Base-by-base conservation (phyloP, 805 yeast genomes). In the Tetrapisispora nanseiensis region DNA sequence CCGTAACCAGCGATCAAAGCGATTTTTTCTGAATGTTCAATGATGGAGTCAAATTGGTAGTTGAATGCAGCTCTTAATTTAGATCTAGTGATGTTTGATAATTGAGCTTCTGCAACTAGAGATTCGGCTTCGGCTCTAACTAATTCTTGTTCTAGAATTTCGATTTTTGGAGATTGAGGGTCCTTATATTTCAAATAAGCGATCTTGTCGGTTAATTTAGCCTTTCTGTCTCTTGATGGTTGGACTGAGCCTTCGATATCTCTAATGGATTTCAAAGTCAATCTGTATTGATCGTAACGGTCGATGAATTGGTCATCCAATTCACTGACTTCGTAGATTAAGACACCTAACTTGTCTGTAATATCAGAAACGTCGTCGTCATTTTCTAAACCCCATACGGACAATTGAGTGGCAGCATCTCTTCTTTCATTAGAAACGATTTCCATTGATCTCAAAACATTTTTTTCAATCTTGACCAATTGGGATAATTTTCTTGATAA, bases 81-180 rank as follows among this genome's bases (percentile, higher is more conserved):
- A 61, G 85, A 87, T 69, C 95, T 75, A 51, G 95, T 84, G 60
- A 84, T 84, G 67, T 85, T 85, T 30, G 90, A 82, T 55, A 86
- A 72, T 70, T 86, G 95, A 24, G 94, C 94, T 69, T 85, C 95
- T 39, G 95, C 95, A 54, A 86, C 95, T 50, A 85, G 71, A 40
- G 87, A 80, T 68, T 86, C 95, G 42, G 95, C 95, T 68, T 86
- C 95, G 30, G 92, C 92, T 67, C 95, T 75, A 45, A 86, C 95
- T 61, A 85, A 72, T 66, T 85, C 94, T 65, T 86, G 94, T 70
- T 86, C 94, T 61, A 86, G 71, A 44, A 84, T 78, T 42, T 78
- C 74, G 50, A 85, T 80, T 71, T 82, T 83, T 52, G 73, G 86
- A 33, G 87, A 79, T 66, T 80, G 80, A 43, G 94, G 90, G 66